Conservation (phyloP, 2,329 filamentous ascomycete species). For the Xylaria sp. region DNA sequence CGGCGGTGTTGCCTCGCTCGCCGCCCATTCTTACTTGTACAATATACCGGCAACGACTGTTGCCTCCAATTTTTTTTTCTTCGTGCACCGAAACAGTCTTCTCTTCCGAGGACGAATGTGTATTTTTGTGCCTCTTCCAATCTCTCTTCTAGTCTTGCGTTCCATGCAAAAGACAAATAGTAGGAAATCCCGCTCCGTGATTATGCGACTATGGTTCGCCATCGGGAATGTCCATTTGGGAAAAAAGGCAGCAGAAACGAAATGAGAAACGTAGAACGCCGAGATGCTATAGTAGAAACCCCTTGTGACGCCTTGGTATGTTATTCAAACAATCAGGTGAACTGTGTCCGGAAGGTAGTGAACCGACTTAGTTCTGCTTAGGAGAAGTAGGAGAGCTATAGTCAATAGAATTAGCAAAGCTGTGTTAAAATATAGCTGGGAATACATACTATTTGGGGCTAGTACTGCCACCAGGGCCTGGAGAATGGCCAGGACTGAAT, state of each 20-base stretch:
- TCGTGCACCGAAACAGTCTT: neutral
- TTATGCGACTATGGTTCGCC: constrained; percentile 29
- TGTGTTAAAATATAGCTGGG: neutral
- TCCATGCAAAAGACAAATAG: constrained; percentile 28
- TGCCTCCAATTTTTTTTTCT: constrained; percentile 25
- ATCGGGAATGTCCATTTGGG: constrained; percentile 18
- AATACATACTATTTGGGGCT: constrained; percentile 57
- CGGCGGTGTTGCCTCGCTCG: constrained; percentile 14
- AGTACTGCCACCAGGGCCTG: constrained; percentile 55
- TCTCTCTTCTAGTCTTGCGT: constrained; percentile 35
- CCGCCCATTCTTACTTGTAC: constrained; percentile 31
- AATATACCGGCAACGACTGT: constrained; percentile 26
- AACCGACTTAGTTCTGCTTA: constrained; percentile 45
- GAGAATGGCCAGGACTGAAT: constrained; percentile 54
- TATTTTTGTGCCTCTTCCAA: constrained; percentile 31
- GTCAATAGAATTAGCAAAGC: constrained; percentile 35
- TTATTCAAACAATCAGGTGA: constrained; percentile 45
- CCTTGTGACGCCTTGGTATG: constrained; percentile 43
- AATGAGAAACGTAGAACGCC: constrained; percentile 38
- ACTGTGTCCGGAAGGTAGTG: constrained; percentile 16
- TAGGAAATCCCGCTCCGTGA: constrained; percentile 24
- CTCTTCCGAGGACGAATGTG: constrained; percentile 13
- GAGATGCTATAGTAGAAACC: constrained; percentile 38
- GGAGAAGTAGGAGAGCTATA: constrained; percentile 51
- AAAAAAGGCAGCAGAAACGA: constrained; percentile 15